Percentiles rank a stretch among this genome's conserved stretches.
Conservation (phyloP, 192 early-diverging fungal species). For the Coemansia sp. region DNA sequence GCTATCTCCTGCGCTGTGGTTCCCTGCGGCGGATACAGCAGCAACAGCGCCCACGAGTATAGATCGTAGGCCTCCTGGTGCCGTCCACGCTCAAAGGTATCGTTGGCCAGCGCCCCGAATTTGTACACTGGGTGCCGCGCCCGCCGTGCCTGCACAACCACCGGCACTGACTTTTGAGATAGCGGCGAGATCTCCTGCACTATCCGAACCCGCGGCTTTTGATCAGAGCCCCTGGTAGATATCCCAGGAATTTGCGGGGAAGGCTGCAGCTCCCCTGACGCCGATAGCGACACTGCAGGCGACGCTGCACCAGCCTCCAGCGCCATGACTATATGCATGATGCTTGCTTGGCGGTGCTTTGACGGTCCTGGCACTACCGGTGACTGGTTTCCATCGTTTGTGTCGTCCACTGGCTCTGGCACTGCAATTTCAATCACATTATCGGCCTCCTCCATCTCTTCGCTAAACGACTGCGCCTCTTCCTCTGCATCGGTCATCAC, state of each 20-base stretch:
- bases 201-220: neutral
- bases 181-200: slow-evolving; percentile 27
- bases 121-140: slow-evolving; percentile 52
- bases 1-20: slow-evolving; percentile 29
- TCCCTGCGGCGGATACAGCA: slow-evolving; percentile 31
- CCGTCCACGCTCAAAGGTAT: slow-evolving; percentile 53
- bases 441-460: neutral
- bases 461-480: neutral
- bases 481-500: neutral
- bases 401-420: neutral
- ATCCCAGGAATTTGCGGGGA: slow-evolving; percentile 1
- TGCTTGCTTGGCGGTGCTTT: neutral
- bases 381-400: neutral
- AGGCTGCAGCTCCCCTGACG: slow-evolving; percentile 1
- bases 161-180: slow-evolving; percentile 36
- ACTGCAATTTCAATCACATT: neutral
- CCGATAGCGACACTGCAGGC: slow-evolving; percentile 5
- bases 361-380: neutral
- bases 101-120: slow-evolving; percentile 54
- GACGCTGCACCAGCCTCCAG: slow-evolving; percentile 2
- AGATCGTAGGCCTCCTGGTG: slow-evolving; percentile 55
- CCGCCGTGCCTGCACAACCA: slow-evolving; percentile 42
- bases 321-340: slow-evolving; percentile 9
- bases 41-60: slow-evolving; percentile 50
- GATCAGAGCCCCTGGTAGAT: neutral